A percentile compares a stretch with the other conserved stretches of the same genome.
Evolutionary conservation across 2,329 filamentous ascomycete species (phyloP).

Genomic region (Neonectria hederae): DNA sequence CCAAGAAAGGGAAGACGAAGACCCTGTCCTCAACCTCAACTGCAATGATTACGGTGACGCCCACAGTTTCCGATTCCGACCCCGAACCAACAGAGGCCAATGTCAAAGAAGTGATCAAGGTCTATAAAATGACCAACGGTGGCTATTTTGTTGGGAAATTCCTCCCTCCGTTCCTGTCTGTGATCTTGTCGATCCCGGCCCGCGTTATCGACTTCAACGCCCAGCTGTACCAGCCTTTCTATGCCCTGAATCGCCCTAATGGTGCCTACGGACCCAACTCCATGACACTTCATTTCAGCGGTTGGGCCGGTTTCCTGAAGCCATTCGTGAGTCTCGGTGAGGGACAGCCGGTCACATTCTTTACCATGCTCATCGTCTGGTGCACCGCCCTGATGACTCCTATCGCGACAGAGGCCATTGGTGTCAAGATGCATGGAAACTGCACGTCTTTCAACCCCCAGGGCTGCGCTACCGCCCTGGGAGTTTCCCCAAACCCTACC

Average conservation of each 20-base stretch:
- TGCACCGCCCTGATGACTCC: conserved; percentile 36
- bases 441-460: conserved; percentile 32
- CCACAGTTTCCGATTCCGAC: conserved; percentile 13
- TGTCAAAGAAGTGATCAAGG: conserved; percentile 24
- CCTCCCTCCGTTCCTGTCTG: conserved; percentile 53
- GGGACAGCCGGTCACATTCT: conserved; percentile 41
- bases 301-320: conserved; percentile 48
- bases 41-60: conserved; percentile 16
- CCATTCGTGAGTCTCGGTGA: conserved; percentile 47
- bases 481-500: conserved; percentile 33
- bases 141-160: conserved; percentile 55
- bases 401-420: conserved; percentile 38
- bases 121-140: conserved; percentile 33
- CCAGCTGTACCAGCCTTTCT: conserved; percentile 57
- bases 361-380: conserved; percentile 40
- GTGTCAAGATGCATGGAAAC: conserved; percentile 40
- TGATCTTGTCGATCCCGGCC: conserved; percentile 53
- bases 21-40: conserved; percentile 28
- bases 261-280: conserved; percentile 54
- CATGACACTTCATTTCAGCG: conserved; percentile 54
- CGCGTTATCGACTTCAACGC: conserved; percentile 56
- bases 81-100: conserved; percentile 17
- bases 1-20: conserved; percentile 30
- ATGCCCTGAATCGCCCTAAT: conserved; percentile 50
- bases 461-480: conserved; percentile 38